Conservation (phyloP, 164 flowering plant species). For the Nelumbo lutea region DNA sequence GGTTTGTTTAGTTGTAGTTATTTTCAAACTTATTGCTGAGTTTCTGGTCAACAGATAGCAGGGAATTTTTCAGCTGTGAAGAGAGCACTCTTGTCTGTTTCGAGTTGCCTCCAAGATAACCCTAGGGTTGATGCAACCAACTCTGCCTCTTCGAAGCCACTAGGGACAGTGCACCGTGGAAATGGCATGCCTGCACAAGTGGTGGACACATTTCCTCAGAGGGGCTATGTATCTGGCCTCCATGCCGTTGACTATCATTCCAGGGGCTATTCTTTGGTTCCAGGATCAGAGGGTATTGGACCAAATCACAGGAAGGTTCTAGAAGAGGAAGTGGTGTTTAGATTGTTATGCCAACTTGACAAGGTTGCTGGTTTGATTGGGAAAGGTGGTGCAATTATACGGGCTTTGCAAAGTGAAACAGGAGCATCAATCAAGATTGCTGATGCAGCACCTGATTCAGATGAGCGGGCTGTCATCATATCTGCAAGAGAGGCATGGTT, state of each 20-base stretch:
- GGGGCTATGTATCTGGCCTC: constrained; percentile 25
- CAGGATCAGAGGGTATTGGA: constrained; percentile 29
- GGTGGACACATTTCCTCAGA: constrained; percentile 29
- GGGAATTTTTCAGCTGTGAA: constrained; percentile 46
- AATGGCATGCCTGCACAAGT: constrained; percentile 18
- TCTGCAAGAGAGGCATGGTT: constrained; percentile 54
- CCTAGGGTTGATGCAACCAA: constrained; percentile 25
- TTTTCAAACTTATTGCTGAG: background rate
- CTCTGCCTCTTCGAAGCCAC: constrained; percentile 16
- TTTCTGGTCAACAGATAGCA: constrained; percentile 35
- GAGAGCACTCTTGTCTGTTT: constrained; percentile 46
- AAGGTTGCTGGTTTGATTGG: constrained; percentile 61
- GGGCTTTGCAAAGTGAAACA: constrained; percentile 44
- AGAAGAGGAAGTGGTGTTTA: constrained; percentile 50
- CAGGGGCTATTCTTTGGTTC: constrained; percentile 27
- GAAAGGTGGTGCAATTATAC: constrained; percentile 49
- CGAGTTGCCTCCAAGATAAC: constrained; percentile 49
- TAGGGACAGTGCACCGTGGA: constrained; percentile 20
- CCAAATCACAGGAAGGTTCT: constrained; percentile 22
- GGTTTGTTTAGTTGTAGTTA: background rate
- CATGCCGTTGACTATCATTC: constrained; percentile 32
- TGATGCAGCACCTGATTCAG: constrained; percentile 41
- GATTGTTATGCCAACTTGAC: constrained; percentile 42
- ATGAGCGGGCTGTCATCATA: constrained; percentile 51
- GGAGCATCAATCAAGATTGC: constrained; percentile 53